Percentiles rank a stretch among this genome's conserved stretches.
phyloP scores from a whole-genome alignment of 2,329 filamentous ascomycete genomes.

The Chaetoscypha palmicola region DNA sequence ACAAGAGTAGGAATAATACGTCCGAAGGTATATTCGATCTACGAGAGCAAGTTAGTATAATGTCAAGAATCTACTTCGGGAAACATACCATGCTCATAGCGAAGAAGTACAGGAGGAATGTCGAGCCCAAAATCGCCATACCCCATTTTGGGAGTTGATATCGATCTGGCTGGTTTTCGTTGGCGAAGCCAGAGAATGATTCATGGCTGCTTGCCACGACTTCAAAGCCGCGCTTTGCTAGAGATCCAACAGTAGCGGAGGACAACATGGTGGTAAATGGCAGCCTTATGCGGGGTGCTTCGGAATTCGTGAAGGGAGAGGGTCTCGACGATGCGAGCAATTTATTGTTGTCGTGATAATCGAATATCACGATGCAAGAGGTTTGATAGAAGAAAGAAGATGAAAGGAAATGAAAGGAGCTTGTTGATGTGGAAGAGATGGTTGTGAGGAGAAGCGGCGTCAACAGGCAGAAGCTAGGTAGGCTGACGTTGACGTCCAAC shows the following conservation, averaged over 20 bases:
- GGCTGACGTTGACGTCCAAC: too few relatives aligned
- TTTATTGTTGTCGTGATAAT: too few relatives aligned
- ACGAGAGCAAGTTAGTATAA: conserved; percentile 13
- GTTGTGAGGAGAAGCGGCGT: background rate
- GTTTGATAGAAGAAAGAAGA: background rate
- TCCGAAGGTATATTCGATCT: conserved; percentile 52
- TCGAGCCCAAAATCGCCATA: conserved; percentile 11
- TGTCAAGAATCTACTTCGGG: background rate
- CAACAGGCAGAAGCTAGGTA: background rate
- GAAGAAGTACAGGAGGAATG: conserved; percentile 10
- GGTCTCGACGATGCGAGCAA: too few relatives aligned
- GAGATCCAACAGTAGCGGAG: conserved; percentile 1
- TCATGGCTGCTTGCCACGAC: too few relatives aligned
- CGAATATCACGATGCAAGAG: background rate
- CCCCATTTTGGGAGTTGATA: conserved; percentile 23
- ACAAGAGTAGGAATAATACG: conserved; percentile 54
- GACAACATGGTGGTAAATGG: conserved; percentile 8
- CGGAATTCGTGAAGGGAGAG: background rate
- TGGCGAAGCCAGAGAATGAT: too few relatives aligned
- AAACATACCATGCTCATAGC: conserved; percentile 14
- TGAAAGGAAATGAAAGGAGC: background rate
- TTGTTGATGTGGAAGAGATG: background rate
- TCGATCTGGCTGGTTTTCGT: too few relatives aligned
- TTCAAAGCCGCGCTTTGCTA: conserved; percentile 13
- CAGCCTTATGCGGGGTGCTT: background rate